Evolutionary conservation across 164 flowering plant species (phyloP).

Genomic region (Brasenia schreberi): DNA sequence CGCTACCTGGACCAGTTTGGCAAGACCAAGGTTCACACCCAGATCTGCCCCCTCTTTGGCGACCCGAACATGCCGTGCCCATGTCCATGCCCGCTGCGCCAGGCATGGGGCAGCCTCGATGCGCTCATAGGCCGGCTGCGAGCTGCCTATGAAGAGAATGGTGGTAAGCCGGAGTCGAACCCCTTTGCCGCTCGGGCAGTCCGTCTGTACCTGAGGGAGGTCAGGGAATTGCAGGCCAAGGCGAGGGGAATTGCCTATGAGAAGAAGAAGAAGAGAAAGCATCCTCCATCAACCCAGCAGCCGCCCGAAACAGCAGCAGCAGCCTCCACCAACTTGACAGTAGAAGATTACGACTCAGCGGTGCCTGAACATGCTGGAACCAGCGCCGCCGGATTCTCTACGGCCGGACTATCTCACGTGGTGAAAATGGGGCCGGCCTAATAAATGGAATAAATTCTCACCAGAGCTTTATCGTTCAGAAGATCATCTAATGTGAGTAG

Average conservation of each 20-base stretch:
- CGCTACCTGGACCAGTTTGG: constrained; percentile 13
- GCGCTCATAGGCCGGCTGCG: no score
- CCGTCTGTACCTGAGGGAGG: constrained; percentile 57
- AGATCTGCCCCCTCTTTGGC: constrained; percentile 75
- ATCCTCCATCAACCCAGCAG: constrained; percentile 6
- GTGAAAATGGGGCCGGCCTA: background rate
- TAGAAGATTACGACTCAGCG: no score
- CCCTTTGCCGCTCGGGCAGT: constrained; percentile 78
- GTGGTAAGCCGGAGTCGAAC: constrained; percentile 61
- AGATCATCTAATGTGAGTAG: no score
- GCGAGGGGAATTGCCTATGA: constrained; percentile 71
- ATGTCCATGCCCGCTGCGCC: constrained; percentile 58
- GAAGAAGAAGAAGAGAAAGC: constrained; percentile 59
- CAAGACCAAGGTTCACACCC: constrained; percentile 53
- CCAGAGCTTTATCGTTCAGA: no score
- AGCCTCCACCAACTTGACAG: no score
- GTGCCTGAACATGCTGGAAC: no score
- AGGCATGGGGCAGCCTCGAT: no score
- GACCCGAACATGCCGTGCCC: constrained; percentile 71
- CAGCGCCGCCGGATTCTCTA: background rate
- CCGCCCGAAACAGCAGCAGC: background rate
- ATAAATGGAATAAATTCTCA: no score
- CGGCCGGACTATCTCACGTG: background rate
- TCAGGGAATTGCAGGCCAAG: constrained; percentile 57
- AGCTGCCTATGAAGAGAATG: constrained; percentile 27